phyloP scores from a whole-genome alignment of 345 rosid genomes.

The Sonneratia alba region DNA sequence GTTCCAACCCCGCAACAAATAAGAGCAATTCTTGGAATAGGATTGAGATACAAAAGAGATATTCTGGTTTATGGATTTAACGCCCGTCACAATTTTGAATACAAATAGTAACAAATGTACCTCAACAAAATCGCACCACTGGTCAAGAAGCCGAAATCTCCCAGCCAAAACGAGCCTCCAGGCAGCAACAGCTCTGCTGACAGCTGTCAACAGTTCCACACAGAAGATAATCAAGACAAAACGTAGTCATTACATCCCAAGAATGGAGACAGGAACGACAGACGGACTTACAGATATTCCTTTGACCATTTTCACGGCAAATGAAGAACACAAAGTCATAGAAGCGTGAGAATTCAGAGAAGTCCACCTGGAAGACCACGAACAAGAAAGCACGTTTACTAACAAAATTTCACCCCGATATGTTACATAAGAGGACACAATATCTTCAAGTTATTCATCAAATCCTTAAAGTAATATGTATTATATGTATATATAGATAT shows the following conservation, averaged over 20 bases:
- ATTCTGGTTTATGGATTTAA: no score
- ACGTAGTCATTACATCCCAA: neutral
- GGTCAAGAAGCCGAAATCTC: slow-evolving; percentile 79
- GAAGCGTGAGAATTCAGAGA: slow-evolving; percentile 58
- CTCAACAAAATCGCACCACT: slow-evolving; percentile 91
- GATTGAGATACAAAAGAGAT: neutral
- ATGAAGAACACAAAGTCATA: slow-evolving; percentile 94
- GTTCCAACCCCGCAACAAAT: neutral
- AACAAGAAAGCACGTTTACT: neutral
- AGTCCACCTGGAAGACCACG: slow-evolving; percentile 47
- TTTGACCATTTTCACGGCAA: slow-evolving; percentile 90
- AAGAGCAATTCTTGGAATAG: neutral
- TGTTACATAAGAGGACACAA: neutral
- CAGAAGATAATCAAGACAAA: neutral
- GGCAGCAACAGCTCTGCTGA: slow-evolving; percentile 68
- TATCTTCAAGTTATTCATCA: neutral
- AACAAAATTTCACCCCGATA: neutral
- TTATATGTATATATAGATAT: neutral
- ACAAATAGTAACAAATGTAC: slow-evolving; percentile 20
- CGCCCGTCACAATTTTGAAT: no score
- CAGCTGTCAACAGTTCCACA: slow-evolving; percentile 41
- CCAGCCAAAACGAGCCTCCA: slow-evolving; percentile 86
- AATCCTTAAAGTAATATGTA: neutral
- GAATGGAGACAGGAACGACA: neutral
- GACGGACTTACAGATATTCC: slow-evolving; percentile 67